Conservation (phyloP, 805 yeast species). For the Lachancea dasiensis region DNA sequence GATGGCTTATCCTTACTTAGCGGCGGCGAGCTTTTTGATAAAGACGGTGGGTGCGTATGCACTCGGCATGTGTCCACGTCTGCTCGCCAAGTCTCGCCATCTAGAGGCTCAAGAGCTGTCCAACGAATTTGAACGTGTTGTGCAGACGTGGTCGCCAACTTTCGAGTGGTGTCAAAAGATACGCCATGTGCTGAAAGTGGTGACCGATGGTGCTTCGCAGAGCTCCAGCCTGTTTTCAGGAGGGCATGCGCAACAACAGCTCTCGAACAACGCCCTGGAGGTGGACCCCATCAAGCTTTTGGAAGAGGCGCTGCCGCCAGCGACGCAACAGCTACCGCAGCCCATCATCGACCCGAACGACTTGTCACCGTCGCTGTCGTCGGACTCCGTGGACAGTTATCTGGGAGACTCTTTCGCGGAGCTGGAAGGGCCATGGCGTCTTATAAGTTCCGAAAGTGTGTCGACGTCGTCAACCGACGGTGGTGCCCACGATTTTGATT, state of each 20-base stretch:
- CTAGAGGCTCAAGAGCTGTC: neutral
- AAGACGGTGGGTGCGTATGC: neutral
- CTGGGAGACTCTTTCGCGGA: neutral
- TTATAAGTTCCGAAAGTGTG: neutral
- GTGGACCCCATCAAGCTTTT: no score
- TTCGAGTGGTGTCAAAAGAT: slow-evolving; percentile 1
- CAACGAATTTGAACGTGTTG: neutral
- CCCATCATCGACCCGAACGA: neutral
- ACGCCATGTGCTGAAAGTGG: neutral
- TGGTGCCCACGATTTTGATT: no score
- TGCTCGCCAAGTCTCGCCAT: neutral
- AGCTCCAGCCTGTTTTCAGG: neutral
- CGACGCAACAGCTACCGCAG: neutral
- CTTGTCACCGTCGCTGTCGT: slow-evolving; percentile 1
- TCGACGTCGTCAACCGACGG: no score
- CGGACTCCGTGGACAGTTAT: neutral
- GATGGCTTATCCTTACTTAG: neutral
- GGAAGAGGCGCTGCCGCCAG: neutral
- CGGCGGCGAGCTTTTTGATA: neutral
- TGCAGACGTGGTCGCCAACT: neutral
- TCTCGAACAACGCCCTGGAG: no score
- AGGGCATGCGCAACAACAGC: no score
- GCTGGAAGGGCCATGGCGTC: neutral
- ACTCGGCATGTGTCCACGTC: neutral
- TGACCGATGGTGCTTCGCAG: neutral